These are phyloP conservation scores for Leptographium radiaticola DNA, from an alignment of 2,329 filamentous ascomycete species.

Conservation along the genomic window DNA sequence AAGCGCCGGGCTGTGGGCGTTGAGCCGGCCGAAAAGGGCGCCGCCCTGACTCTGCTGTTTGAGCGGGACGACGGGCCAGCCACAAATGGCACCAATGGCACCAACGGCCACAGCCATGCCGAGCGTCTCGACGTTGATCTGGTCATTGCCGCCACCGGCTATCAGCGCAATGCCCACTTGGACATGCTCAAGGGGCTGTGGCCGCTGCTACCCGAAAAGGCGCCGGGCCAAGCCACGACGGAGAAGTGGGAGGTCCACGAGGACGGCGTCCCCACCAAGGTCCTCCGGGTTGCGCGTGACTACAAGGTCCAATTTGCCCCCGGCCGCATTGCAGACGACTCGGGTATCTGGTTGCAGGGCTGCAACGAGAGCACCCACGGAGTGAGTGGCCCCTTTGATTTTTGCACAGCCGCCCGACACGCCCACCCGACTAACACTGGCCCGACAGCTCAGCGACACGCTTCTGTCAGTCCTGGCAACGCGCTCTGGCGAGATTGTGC, in stretches of 20 bases:
- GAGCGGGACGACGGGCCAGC: slow-evolving; percentile 21
- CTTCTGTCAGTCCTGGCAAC: slow-evolving; percentile 67
- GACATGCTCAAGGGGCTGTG: slow-evolving; percentile 57
- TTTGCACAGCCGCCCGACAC: background rate
- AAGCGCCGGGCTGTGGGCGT: slow-evolving; percentile 53
- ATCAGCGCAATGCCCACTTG: slow-evolving; percentile 65
- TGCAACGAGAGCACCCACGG: slow-evolving; percentile 90
- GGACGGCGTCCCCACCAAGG: slow-evolving; percentile 10
- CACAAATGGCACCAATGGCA: slow-evolving; percentile 8
- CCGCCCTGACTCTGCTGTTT: slow-evolving; percentile 44
- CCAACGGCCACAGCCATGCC: slow-evolving; percentile 14
- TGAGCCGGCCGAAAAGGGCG: slow-evolving; percentile 30
- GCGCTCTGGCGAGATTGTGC: slow-evolving; percentile 64
- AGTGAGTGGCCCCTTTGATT: slow-evolving; percentile 36
- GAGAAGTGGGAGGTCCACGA: slow-evolving; percentile 13
- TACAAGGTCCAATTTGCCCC: slow-evolving; percentile 64
- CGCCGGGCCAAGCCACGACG: slow-evolving; percentile 3
- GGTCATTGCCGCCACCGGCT: slow-evolving; percentile 79
- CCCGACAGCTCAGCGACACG: slow-evolving; percentile 59
- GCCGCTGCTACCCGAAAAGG: slow-evolving; percentile 45
- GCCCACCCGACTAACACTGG: background rate
- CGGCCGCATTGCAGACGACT: slow-evolving; percentile 53
- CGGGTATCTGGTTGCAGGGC: slow-evolving; percentile 84
- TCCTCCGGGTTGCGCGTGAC: slow-evolving; percentile 60
- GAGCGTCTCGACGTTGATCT: slow-evolving; percentile 66